Evolutionary conservation across 1,139 yeast species (phyloP).

Genomic region (Arxiozyma slooffiae): DNA sequence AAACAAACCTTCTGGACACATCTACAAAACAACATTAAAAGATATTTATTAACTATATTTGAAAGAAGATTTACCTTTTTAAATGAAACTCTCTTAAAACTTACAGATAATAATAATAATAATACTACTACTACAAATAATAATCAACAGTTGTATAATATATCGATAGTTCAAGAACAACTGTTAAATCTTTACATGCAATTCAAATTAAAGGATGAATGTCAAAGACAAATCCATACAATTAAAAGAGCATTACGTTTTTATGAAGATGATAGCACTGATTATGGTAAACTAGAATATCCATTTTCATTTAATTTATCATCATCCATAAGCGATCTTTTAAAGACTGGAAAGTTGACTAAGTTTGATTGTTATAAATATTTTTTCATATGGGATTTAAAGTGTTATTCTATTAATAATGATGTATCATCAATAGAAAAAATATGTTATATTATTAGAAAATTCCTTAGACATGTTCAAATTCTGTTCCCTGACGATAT

Average conservation of each 20-base stretch:
- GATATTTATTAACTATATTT: constrained; percentile 18
- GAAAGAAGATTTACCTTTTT: constrained; percentile 17
- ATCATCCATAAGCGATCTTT: constrained; percentile 10
- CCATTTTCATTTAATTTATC: constrained; percentile 13
- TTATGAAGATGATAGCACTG: not conserved
- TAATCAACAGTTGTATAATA: constrained; percentile 7
- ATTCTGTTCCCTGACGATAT: constrained; percentile 9
- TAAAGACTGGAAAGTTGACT: constrained; percentile 13
- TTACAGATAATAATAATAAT: not conserved
- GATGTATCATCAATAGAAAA: constrained; percentile 6
- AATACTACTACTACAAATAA: not conserved
- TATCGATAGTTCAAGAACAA: constrained; percentile 18
- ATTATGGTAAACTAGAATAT: constrained; percentile 17
- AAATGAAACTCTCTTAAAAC: constrained; percentile 7
- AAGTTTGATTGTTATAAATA: constrained; percentile 17
- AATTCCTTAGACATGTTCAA: constrained; percentile 15
- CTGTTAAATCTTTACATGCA: constrained; percentile 19
- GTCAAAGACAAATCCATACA: constrained; percentile 14
- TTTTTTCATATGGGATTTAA: constrained; percentile 19
- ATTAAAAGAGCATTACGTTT: constrained; percentile 12
- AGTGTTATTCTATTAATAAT: constrained; percentile 11
- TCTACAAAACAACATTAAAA: constrained; percentile 18
- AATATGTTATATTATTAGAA: constrained; percentile 10
- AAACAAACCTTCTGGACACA: constrained; percentile 26
- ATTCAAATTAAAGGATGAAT: constrained; percentile 23